Evolutionary conservation across 768 basidiomycete species (phyloP), one percentile per base, ranked within the genome.

Genomic region (Harrya chromipes): DNA sequence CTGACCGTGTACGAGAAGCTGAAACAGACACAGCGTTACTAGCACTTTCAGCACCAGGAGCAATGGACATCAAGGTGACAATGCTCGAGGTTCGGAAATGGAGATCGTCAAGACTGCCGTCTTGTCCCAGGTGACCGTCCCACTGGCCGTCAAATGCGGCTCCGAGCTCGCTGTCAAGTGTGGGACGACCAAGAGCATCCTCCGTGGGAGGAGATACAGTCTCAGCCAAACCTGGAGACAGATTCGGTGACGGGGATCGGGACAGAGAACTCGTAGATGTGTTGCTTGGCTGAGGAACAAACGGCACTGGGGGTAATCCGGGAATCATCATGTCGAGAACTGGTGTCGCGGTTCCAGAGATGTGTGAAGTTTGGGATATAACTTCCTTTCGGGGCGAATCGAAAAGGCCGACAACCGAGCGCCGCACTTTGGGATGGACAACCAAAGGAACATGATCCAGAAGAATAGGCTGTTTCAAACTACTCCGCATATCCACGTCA

Each of bases 371-470:
- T 13, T 58, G 44, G 19, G 56, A 50, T 24, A 16, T 10, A 4
- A 39, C 40, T 29, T 36, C 51, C 19, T 58, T 50, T 19, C 57
- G 53, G 36, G 66, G 59, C 8, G 60, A 53, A 58, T 83, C 79
- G 54, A 87, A 87, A 7, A 87, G 67, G 12, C 83, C 84, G 29
- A 85, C 73, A 21, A 87, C 79, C 11, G 79, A 80, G 52, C 79
- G 83, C 33, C 77, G 67, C 7, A 70, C 43, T 50, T 67, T 74
- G 35, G 68, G 56, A 41, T 63, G 53, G 35, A 56, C 34, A 19
- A 52, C 20, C 19, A 47, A 23, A n/a, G 66, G 64, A 34, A 53
- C 45, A 26, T 50, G 54, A 33, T 59, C 64, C 3, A 49, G 43
- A 35, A 51, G 43, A 40, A 47, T 19, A 21, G 53, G 36, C 1